phyloP scores from a whole-genome alignment of 2,329 filamentous ascomycete genomes.

The Cordyceps cateniannulata region DNA sequence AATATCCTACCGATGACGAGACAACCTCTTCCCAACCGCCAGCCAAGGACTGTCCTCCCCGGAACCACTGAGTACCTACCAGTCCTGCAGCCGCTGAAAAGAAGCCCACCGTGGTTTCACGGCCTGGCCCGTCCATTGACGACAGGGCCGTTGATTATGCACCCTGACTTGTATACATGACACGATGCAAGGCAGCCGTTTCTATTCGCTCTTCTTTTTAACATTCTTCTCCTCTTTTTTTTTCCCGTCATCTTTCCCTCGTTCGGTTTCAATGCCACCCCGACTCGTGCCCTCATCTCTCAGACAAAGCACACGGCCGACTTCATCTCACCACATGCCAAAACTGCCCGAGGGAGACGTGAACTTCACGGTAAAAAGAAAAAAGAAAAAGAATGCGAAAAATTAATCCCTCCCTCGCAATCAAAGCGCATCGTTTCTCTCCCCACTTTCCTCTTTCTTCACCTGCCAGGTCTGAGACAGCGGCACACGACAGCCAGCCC shows the following conservation, averaged over 20 bases:
- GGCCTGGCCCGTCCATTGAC: no score
- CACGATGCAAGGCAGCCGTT: neutral
- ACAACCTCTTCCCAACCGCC: no score
- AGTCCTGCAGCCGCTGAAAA: no score
- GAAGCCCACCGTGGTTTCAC: no score
- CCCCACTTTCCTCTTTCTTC: neutral
- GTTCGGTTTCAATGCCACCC: neutral
- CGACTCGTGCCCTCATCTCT: neutral
- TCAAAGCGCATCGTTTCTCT: neutral
- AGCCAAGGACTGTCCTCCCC: no score
- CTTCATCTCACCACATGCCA: neutral
- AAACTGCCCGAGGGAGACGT: neutral
- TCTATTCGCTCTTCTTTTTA: neutral
- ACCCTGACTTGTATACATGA: no score
- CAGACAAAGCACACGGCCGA: neutral
- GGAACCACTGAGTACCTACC: no score
- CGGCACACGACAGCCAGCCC: no score
- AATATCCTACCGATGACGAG: no score
- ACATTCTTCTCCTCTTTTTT: neutral
- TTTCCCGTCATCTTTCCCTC: neutral
- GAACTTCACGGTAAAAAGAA: neutral
- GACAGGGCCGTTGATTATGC: no score
- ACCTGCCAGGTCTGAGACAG: neutral
- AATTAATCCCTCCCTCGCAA: neutral
- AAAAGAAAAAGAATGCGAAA: neutral